phyloP scores from a whole-genome alignment of 2,329 filamentous ascomycete species.

The Stagonosporopsis vannaccii region DNA sequence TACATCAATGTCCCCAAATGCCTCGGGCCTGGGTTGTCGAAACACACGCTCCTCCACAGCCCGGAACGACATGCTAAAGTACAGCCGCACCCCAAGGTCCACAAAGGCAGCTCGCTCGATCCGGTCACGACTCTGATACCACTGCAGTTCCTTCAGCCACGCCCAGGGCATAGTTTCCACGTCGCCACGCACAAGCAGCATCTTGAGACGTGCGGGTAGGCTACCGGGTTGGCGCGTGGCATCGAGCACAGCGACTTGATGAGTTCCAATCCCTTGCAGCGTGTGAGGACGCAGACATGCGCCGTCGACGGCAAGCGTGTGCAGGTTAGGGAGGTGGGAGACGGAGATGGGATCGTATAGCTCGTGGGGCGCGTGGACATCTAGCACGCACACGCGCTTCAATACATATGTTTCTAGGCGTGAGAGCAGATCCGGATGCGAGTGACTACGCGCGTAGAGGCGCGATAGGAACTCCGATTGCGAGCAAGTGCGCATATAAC shows the following conservation, averaged over 20 bases:
- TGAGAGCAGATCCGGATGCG: neutral
- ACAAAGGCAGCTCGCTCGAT: neutral
- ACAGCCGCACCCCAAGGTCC: neutral
- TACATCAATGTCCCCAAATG: neutral
- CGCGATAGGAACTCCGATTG: neutral
- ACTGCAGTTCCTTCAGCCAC: neutral
- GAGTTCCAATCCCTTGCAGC: neutral
- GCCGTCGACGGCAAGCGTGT: neutral
- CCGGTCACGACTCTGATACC: neutral
- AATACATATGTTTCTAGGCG: neutral
- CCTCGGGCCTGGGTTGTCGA: neutral
- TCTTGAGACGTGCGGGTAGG: neutral
- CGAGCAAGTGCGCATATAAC: neutral
- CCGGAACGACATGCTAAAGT: neutral
- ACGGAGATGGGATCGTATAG: neutral
- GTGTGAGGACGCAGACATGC: neutral
- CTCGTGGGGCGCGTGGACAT: neutral
- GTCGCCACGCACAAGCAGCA: neutral
- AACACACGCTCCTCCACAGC: neutral
- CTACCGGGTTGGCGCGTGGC: neutral
- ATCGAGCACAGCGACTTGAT: neutral
- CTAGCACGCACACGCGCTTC: neutral
- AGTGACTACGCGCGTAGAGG: neutral
- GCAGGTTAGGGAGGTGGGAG: neutral
- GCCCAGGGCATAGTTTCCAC: neutral